phyloP scores from a whole-genome alignment of 2,329 filamentous ascomycete species.

The Aspergillus brunneoviolaceus region DNA sequence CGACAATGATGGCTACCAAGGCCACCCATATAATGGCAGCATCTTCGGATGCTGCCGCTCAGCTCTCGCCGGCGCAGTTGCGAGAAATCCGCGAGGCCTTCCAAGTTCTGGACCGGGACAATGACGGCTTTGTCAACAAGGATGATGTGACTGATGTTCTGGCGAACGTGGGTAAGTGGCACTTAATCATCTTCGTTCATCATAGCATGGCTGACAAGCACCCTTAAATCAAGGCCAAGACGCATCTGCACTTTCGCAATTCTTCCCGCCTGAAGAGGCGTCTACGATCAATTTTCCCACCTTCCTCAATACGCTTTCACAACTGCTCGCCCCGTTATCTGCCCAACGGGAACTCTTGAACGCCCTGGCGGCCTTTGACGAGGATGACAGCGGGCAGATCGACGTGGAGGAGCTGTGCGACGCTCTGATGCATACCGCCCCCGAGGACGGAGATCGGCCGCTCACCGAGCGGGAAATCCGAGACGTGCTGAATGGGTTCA shows the following conservation, averaged over 20 bases:
- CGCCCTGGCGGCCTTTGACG: conserved; percentile 92
- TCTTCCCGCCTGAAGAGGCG: conserved; percentile 73
- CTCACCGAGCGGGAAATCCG: conserved; percentile 76
- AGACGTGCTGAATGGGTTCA: conserved; percentile 82
- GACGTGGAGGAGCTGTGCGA: conserved; percentile 80
- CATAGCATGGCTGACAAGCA: conserved; percentile 2
- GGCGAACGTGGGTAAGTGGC: conserved; percentile 67
- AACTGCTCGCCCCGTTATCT: conserved; percentile 71
- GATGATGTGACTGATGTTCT: conserved; percentile 88
- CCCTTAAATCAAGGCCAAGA: conserved; percentile 64
- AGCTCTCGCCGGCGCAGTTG: conserved; percentile 75
- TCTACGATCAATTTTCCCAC: conserved; percentile 78
- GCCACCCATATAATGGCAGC: conserved; percentile 23
- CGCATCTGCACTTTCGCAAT: conserved; percentile 70
- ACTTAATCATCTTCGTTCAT: not conserved
- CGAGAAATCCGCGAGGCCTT: conserved; percentile 89
- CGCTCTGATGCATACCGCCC: conserved; percentile 76
- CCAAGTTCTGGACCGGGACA: conserved; percentile 86
- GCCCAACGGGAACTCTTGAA: conserved; percentile 77
- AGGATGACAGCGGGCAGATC: conserved; percentile 91
- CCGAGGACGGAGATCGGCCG: conserved; percentile 65
- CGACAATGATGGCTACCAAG: conserved; percentile 29
- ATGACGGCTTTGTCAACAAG: conserved; percentile 76
- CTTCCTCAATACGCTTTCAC: conserved; percentile 80
- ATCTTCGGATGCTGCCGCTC: conserved; percentile 39